Base-by-base conservation (phyloP, 2,329 filamentous ascomycete species). In the Phialophora tarda region DNA sequence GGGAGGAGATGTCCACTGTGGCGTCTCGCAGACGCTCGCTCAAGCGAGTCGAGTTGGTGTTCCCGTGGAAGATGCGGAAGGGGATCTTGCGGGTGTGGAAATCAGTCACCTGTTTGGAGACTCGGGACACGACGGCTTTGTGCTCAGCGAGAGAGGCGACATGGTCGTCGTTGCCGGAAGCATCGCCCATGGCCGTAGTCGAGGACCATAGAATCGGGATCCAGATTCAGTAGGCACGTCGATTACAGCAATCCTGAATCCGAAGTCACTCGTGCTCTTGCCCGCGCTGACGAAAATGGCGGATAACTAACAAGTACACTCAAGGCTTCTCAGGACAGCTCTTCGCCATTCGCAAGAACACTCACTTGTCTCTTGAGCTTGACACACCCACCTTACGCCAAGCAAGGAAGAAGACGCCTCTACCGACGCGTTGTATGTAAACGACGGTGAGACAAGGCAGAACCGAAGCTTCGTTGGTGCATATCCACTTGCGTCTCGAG, bases 1-100 rank as follows among this genome's bases (percentile, higher is more conserved):
- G 83, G 3, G 75, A 74, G 76, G 87, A 89, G 44, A 89, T 92
- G 75, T 92, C 89, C 63, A 93, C 82, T 10, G 87, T 85, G 72
- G 85, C 85, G 74, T 83, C 82, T 67, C 75, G 77, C 47, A 79
- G 77, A 51, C 80, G 72, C 26, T 78, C 74, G 8, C 79, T 78
- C 41, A 78, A 75, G 10, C 83, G 75, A 7, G 84, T 86, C 53
- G 81, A 84, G 60, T 86, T 84, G 3, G 85, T 86, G 5, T 80
- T 83, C 62, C 85, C 84, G 78, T 87, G 85, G 71, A 82, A 85
- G 59, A 86, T 82, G n/a, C 84, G 80, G 70, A 85, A 87, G 4
- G 81, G 79, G 26, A 79, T 78, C 53, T 66, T 55, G 14, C 64
- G 58, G 6, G 69, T 59, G 51, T 73, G 66, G 57, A 74, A 75